These are phyloP conservation scores for Onygenales sp. DNA, from an alignment of 2,329 filamentous ascomycete species.

Conservation along the genomic window DNA sequence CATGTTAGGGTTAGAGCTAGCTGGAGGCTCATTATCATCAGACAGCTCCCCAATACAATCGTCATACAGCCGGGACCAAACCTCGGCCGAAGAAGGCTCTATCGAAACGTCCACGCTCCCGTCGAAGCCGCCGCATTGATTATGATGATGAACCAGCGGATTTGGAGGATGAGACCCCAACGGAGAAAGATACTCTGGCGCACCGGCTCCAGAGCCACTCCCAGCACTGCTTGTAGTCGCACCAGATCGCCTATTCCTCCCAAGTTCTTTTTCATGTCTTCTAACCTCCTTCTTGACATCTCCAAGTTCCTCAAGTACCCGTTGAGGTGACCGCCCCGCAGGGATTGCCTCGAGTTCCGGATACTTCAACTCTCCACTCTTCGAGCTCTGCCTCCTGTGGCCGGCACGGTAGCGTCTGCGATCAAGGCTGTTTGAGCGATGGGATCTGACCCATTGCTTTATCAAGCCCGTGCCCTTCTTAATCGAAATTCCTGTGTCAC, in stretches of 20 bases:
- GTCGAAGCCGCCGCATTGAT: neutral
- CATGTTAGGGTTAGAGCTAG: neutral
- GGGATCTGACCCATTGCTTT: conserved; percentile 6
- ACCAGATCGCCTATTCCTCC: neutral
- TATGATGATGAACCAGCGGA: neutral
- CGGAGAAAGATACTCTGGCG: neutral
- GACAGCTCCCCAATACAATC: conserved; percentile 2
- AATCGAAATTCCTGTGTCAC: neutral
- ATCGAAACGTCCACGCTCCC: neutral
- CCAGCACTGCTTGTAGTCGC: neutral
- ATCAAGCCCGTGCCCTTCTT: conserved; percentile 8
- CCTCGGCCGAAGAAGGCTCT: neutral
- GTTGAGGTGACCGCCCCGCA: conserved; percentile 3
- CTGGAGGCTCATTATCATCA: neutral
- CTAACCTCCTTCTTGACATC: conserved; percentile 9
- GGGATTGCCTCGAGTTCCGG: conserved; percentile 13
- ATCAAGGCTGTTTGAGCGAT: conserved; percentile 6
- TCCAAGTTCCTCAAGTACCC: conserved; percentile 10
- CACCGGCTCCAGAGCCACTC: neutral
- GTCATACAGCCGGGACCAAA: conserved; percentile 4
- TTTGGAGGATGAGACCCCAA: neutral
- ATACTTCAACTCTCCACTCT: conserved; percentile 6
- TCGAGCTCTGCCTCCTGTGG: conserved; percentile 9
- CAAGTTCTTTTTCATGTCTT: neutral
- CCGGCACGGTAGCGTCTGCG: conserved; percentile 11